Percentiles rank a stretch among this genome's conserved stretches.
Conservation (phyloP, 805 yeast genomes). For the Phaffomyces thermotolerans region DNA sequence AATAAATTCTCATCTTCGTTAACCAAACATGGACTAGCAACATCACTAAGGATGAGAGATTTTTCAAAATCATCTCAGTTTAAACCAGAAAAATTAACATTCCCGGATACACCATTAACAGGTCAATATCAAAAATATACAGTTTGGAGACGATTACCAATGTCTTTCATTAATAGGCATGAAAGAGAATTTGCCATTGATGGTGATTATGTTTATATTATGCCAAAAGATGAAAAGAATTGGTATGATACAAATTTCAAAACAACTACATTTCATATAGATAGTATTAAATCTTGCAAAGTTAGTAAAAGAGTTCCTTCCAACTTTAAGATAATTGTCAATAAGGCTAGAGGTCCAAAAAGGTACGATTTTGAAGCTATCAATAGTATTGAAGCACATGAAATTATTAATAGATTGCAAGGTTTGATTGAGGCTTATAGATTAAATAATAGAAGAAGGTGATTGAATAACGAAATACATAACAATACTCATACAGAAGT, state of each 20-base stretch:
- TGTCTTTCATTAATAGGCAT: conserved; percentile 72
- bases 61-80: conserved; percentile 24
- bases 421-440: conserved; percentile 50
- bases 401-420: conserved; percentile 66
- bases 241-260: conserved; percentile 66
- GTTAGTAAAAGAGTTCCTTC: conserved; percentile 69
- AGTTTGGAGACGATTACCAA: conserved; percentile 83
- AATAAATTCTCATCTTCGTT: conserved; percentile 6
- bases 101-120: conserved; percentile 15
- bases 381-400: conserved; percentile 51
- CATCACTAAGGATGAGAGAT: conserved; percentile 29
- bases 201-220: conserved; percentile 87
- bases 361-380: conserved; percentile 83
- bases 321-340: conserved; percentile 75
- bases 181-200: conserved; percentile 83
- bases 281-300: conserved; percentile 68
- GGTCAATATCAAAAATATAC: conserved; percentile 69
- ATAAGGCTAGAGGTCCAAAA: conserved; percentile 62
- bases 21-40: conserved; percentile 11
- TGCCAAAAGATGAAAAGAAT: conserved; percentile 74
- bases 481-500: background rate
- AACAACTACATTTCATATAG: conserved; percentile 79
- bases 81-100: conserved; percentile 7
- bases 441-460: conserved; percentile 24
- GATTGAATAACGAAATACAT: background rate